These are phyloP conservation scores for Pestalotiopsis sp. DNA, from an alignment of 2,329 filamentous ascomycete genomes.

Conservation along the genomic window DNA sequence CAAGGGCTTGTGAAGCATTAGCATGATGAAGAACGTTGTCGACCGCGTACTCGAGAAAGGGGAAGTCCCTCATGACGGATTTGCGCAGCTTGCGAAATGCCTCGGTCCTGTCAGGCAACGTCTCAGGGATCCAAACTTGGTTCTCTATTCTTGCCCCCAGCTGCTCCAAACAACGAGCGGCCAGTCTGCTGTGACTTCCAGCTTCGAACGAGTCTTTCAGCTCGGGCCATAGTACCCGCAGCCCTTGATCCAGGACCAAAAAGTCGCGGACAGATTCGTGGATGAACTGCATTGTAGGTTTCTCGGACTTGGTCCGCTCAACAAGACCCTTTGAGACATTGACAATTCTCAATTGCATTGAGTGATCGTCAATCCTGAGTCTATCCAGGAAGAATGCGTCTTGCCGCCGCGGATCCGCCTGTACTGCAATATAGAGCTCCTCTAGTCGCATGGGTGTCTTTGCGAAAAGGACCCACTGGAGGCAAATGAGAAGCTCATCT, in stretches of 20 bases:
- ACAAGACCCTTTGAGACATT: constrained; percentile 53
- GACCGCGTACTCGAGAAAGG: constrained; percentile 17
- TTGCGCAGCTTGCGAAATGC: constrained; percentile 39
- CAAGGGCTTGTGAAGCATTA: constrained; percentile 19
- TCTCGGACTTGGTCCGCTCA: constrained; percentile 38
- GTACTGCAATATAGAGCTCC: constrained; percentile 41
- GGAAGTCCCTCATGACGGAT: constrained; percentile 25
- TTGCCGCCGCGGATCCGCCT: not conserved
- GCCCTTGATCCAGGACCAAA: constrained; percentile 38
- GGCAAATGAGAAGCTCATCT: constrained; percentile 33
- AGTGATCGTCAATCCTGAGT: constrained; percentile 17
- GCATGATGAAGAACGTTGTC: constrained; percentile 16
- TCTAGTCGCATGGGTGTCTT: constrained; percentile 33
- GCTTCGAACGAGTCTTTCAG: constrained; percentile 31
- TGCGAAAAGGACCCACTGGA: constrained; percentile 44
- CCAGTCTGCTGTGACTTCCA: constrained; percentile 39
- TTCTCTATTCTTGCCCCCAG: too few relatives aligned
- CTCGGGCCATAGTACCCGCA: constrained; percentile 33
- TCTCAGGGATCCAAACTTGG: constrained; percentile 6
- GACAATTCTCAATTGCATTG: constrained; percentile 33
- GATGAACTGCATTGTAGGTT: constrained; percentile 51
- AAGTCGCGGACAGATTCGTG: constrained; percentile 55
- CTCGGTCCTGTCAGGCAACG: constrained; percentile 39
- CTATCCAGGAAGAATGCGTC: constrained; percentile 21
- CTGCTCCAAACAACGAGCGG: not conserved